Percentiles rank a stretch among this genome's conserved stretches.
These are phyloP conservation scores for Ophiostoma sp. DNA, from an alignment of 2,329 filamentous ascomycete species.

Conservation along the genomic window DNA sequence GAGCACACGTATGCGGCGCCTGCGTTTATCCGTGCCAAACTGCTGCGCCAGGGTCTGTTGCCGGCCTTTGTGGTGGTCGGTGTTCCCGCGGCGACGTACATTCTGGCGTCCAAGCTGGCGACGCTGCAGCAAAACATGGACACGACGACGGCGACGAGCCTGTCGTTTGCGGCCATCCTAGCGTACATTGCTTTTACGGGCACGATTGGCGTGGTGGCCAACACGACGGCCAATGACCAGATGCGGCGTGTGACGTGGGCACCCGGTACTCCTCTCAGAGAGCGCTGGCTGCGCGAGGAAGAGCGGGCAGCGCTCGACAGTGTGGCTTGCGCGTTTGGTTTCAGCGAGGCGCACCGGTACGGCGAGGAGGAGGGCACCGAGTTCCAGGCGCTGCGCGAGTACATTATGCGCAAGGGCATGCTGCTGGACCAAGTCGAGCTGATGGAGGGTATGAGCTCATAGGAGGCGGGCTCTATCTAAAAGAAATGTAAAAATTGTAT, in stretches of 20 bases:
- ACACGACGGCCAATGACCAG: constrained; percentile 88
- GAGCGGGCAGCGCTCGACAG: constrained; percentile 85
- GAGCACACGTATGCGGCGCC: constrained; percentile 66
- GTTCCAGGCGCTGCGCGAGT: constrained; percentile 84
- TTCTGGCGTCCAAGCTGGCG: constrained; percentile 66
- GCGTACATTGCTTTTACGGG: constrained; percentile 81
- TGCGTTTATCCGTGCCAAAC: constrained; percentile 67
- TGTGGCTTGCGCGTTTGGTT: constrained; percentile 88
- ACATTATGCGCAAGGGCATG: constrained; percentile 81
- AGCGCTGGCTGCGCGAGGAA: constrained; percentile 86
- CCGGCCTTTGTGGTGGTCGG: constrained; percentile 58
- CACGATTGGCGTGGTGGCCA: constrained; percentile 78
- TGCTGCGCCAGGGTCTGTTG: constrained; percentile 63
- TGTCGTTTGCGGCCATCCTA: constrained; percentile 77
- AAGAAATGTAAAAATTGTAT: not conserved
- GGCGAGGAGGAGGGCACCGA: constrained; percentile 91
- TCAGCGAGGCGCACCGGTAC: constrained; percentile 73
- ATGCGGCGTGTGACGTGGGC: constrained; percentile 94
- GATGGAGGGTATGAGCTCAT: constrained; percentile 79
- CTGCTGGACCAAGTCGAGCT: constrained; percentile 83
- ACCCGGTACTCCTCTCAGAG: constrained; percentile 73
- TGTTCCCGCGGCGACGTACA: constrained; percentile 68
- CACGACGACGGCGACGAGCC: constrained; percentile 67
- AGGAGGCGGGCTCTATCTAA: not conserved
- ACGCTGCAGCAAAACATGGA: constrained; percentile 76